A percentile compares a stretch with the other conserved stretches of the same genome.
These are phyloP conservation scores for Actinomucor elegans DNA, from an alignment of 371 early-diverging fungal genomes.

Conservation along the genomic window DNA sequence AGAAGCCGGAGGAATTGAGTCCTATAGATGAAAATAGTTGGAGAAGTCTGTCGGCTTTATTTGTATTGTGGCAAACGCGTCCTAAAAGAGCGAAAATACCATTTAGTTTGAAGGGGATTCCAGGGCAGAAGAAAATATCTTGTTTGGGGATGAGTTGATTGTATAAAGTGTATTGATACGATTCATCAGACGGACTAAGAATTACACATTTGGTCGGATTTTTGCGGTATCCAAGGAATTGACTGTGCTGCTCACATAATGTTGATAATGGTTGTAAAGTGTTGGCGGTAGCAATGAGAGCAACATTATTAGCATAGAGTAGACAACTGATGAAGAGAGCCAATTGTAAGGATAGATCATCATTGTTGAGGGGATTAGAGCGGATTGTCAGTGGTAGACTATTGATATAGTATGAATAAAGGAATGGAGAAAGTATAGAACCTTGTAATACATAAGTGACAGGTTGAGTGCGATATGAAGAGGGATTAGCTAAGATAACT, in stretches of 20 bases:
- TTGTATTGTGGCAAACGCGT: too few relatives aligned
- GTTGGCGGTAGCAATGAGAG: neutral
- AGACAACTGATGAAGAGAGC: slow-evolving; percentile 1
- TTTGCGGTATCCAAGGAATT: slow-evolving; percentile 11
- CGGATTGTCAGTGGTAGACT: slow-evolving; percentile 3
- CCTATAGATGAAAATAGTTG: too few relatives aligned
- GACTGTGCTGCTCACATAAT: slow-evolving; percentile 5
- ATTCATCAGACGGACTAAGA: neutral
- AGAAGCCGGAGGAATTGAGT: too few relatives aligned
- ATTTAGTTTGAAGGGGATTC: too few relatives aligned
- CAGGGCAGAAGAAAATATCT: too few relatives aligned
- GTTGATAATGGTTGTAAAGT: neutral
- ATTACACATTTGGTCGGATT: slow-evolving; percentile 15
- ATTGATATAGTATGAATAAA: slow-evolving; percentile 23
- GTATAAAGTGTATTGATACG: neutral
- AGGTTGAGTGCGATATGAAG: neutral
- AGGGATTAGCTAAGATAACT: neutral
- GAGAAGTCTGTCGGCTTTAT: too few relatives aligned
- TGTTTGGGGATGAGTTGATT: too few relatives aligned
- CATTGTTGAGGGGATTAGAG: neutral
- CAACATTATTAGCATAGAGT: slow-evolving; percentile 19
- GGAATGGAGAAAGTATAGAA: slow-evolving; percentile 16
- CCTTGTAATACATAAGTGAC: slow-evolving; percentile 15
- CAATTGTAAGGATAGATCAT: too few relatives aligned
- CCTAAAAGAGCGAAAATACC: too few relatives aligned